These are phyloP conservation scores for Xylaria multiplex DNA, from an alignment of 2,329 filamentous ascomycete species.

Conservation along the genomic window DNA sequence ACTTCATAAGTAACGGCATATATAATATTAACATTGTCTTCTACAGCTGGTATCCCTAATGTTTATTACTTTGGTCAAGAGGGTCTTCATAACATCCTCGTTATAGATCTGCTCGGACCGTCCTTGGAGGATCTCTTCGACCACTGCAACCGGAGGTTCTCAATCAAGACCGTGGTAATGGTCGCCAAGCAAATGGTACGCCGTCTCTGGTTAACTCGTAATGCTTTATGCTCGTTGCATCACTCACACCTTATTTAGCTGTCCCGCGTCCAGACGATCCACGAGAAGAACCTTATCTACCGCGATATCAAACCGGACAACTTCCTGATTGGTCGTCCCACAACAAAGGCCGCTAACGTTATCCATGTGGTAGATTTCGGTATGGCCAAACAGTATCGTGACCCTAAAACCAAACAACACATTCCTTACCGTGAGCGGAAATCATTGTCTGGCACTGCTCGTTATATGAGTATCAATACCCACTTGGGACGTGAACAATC, in stretches of 20 bases:
- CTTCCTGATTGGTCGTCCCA: constrained; percentile 93
- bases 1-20: constrained; percentile 28
- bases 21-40: constrained; percentile 40
- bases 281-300: constrained; percentile 99
- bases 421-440: constrained; percentile 98
- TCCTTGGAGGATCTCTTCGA: constrained; percentile 97
- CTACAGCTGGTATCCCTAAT: constrained; percentile 92
- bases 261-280: constrained; percentile 89
- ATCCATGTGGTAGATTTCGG: constrained; percentile 99
- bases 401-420: constrained; percentile 98
- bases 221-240: constrained; percentile 1
- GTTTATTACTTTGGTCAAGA: constrained; percentile 99
- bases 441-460: constrained; percentile 92
- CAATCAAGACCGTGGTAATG: constrained; percentile 98
- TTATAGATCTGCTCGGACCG: constrained; percentile 94
- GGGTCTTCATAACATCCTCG: constrained; percentile 97
- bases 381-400: constrained; percentile 99
- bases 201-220: constrained; percentile 30
- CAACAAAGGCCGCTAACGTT: constrained; percentile 94
- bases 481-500: constrained; percentile 97
- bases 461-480: constrained; percentile 99
- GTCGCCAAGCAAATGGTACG: constrained; percentile 97
- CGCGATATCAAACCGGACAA: constrained; percentile 99
- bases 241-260: constrained; percentile 62
- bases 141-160: constrained; percentile 93